Base-by-base conservation (phyloP, 2,329 filamentous ascomycete genomes). In the Cytospora paraplurivora region DNA sequence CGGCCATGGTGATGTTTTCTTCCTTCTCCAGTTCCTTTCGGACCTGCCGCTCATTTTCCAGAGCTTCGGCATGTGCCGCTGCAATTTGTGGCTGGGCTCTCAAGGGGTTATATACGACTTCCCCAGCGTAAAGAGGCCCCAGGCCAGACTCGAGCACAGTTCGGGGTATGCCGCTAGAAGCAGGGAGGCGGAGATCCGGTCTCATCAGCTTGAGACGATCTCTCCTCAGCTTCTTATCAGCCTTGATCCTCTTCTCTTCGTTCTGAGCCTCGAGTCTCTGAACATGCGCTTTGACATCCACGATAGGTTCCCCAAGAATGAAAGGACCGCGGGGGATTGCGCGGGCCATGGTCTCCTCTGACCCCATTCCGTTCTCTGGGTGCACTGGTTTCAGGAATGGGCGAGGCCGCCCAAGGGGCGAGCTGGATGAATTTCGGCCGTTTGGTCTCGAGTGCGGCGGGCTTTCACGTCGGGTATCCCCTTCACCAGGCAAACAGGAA, bases 71-170 rank as follows among this genome's bases (percentile, higher is more conserved):
- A 19, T 5, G 7, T 21, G 13, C 15, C 21, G 32, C 8, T n/a
- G 12, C 4, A 6, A 27, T 10, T 7, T n/a, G 17, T n/a, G n/a
- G n/a, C 21, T n/a, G n/a, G 10, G 11, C 15, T 19, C 51, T 55
- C 8, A 55, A 13, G 3, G 59, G 51, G 15, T 61, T 51, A 12
- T 32, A 6, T 15, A 38, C 12, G 32, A n/a, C 38, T n/a, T n/a
- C 13, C 17, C 51, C 52, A n/a, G n/a, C 37, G 32, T n/a, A 61
- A 32, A 61, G 55, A 8, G 51, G 19, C 21, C 59, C 59, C 12
- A 10, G 17, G 8, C n/a, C 19, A 27, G 38, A 6, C n/a, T 21
- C 33, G 19, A 8, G 32, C 19, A 27, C 8, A 4, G 49, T 38
- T 38, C 7, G 2, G 7, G 35, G 27, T 8, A 41, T 13, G 17